These are phyloP conservation scores for Cymbidium sinense DNA, from an alignment of 106 monocot species.

Conservation along the genomic window DNA sequence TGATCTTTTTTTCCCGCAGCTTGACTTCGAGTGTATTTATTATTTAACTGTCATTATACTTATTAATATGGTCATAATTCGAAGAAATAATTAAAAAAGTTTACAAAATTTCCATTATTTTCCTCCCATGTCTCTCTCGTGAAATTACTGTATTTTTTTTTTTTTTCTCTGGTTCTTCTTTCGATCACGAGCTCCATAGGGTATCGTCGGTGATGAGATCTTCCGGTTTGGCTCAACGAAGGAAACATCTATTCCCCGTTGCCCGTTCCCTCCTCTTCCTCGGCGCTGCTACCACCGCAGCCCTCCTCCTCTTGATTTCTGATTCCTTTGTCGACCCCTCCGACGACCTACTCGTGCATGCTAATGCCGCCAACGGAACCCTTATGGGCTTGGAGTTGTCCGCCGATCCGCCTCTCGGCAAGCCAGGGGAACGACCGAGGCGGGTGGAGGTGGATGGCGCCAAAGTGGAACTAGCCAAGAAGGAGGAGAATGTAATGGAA, in stretches of 20 bases:
- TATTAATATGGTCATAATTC: too few relatives aligned
- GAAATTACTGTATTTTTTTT: too few relatives aligned
- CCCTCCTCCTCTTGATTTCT: conserved; percentile 23
- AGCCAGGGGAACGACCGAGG: background rate
- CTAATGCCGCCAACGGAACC: background rate
- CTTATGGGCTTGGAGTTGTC: background rate
- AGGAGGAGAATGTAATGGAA: conserved; percentile 9
- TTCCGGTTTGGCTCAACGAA: background rate
- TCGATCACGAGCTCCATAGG: too few relatives aligned
- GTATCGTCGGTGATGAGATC: background rate
- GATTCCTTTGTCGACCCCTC: background rate
- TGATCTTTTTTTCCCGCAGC: too few relatives aligned
- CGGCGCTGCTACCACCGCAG: conserved; percentile 7
- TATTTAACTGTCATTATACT: too few relatives aligned
- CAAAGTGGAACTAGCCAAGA: background rate
- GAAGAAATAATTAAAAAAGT: too few relatives aligned
- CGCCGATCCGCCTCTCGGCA: background rate
- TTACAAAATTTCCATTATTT: too few relatives aligned
- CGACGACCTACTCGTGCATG: background rate
- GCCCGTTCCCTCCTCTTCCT: conserved; percentile 14
- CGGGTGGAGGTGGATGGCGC: conserved; percentile 1
- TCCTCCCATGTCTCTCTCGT: too few relatives aligned
- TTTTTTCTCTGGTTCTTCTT: too few relatives aligned
- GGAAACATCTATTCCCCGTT: conserved; percentile 1
- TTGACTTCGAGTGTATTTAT: too few relatives aligned